These are phyloP conservation scores for Agaricales sp. DNA, from an alignment of 1,284 basidiomycete species.

Conservation along the genomic window DNA sequence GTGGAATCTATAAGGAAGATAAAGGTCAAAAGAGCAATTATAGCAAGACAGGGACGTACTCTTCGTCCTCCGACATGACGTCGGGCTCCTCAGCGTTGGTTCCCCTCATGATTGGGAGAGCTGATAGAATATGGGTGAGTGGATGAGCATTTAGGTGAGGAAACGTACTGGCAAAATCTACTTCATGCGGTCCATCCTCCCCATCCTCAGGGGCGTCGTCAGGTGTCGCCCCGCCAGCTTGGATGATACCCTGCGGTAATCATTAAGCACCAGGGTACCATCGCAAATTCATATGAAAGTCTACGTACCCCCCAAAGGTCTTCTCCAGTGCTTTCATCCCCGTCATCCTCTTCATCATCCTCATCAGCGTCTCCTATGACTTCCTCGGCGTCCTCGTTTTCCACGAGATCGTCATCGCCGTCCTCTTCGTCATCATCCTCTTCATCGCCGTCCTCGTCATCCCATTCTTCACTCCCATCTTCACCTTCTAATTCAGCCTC, in stretches of 20 bases:
- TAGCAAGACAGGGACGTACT: conserved; percentile 29
- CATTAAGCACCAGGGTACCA: conserved; percentile 5
- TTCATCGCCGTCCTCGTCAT: conserved; percentile 24
- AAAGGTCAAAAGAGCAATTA: too few relatives aligned
- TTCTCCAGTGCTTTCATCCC: conserved; percentile 40
- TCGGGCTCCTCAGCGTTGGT: conserved; percentile 38
- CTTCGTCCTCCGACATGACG: conserved; percentile 63
- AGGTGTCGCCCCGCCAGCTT: neutral
- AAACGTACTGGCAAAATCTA: neutral
- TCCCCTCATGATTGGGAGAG: neutral
- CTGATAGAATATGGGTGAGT: neutral
- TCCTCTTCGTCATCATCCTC: conserved; percentile 55
- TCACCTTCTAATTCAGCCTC: conserved; percentile 50
- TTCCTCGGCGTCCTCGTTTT: conserved; percentile 28
- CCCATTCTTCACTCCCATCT: conserved; percentile 28
- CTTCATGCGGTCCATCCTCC: conserved; percentile 23
- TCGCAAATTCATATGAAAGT: neutral
- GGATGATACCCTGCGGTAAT: conserved; percentile 17
- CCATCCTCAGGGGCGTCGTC: conserved; percentile 26
- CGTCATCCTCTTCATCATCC: conserved; percentile 43
- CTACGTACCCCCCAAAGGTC: conserved; percentile 8
- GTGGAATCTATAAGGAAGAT: neutral
- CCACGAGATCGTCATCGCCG: conserved; percentile 36
- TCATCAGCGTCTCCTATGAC: conserved; percentile 27
- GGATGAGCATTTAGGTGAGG: neutral